Conservation (phyloP, 371 early-diverging fungal species). For the Mortierella sp. region DNA sequence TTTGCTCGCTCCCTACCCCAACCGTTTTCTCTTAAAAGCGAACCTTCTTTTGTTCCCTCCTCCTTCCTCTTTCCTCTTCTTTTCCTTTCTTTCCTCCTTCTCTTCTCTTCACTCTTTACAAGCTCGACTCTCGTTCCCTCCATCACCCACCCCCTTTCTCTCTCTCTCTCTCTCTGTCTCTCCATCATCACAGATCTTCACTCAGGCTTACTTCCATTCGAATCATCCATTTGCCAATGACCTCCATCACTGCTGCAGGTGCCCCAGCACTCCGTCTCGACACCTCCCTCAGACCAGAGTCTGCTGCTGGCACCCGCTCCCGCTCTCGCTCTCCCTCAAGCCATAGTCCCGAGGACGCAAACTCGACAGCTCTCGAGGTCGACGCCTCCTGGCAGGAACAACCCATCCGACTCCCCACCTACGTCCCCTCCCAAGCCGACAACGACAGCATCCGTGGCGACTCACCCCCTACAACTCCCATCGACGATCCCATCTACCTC, state of each 20-base stretch:
- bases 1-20: not conserved
- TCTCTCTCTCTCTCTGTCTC: not conserved
- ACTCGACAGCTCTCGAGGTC: conserved; percentile 27
- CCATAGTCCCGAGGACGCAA: conserved; percentile 14
- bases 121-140: not conserved
- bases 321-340: not conserved
- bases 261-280: conserved; percentile 8
- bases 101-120: not conserved
- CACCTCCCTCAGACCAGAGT: not conserved
- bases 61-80: conserved; percentile 6
- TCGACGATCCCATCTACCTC: conserved; percentile 45
- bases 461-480: conserved; percentile 37
- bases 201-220: not conserved
- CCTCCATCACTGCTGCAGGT: not conserved
- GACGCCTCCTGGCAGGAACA: conserved; percentile 46
- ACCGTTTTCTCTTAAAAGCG: not conserved
- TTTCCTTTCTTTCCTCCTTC: not conserved
- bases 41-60: not conserved
- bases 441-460: conserved; percentile 16
- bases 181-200: not conserved
- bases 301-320: not conserved
- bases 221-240: not conserved
- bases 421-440: conserved; percentile 42
- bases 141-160: not conserved
- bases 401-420: conserved; percentile 43